Base-by-base conservation (phyloP, 176 grass and related monocot species). In the Ensete glaucum region DNA sequence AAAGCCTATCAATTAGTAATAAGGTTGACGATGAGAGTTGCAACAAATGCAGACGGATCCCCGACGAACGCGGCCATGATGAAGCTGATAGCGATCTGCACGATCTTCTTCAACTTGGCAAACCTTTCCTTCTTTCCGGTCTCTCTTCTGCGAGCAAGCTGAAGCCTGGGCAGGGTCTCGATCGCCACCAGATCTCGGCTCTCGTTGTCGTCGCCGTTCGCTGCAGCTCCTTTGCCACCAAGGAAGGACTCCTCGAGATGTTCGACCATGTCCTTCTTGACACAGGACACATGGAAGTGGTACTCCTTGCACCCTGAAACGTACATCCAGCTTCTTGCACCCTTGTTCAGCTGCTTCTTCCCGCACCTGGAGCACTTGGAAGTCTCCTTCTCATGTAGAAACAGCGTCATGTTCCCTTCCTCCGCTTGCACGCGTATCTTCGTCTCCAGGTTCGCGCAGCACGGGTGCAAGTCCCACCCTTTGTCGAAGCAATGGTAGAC, bases 401-500 rank as follows among this genome's bases (percentile, higher is more conserved):
- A 8, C 34, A 71, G 49, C 34, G 8, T 52, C 17, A 21, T 20
- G 48, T 12, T 21, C 14, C 4, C 43, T 20, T 52, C 49, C 1
- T 71, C 19, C 16, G 20, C 19, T 8, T 2, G 29, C 29, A 43
- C 34, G 5, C 5, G 34, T 43, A 43, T 43, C 34, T 0, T 2
- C 4, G 3, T 16, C 50, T 9, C 19, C 17, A 71, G 69, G 48
- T 3, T 10, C 9, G 69, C 48, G 13, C 69, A 71, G 43, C 48
- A 50, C 9, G 69, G 69, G 49, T 71, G 69, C 48, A 71, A 14
- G 69, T 71, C 69, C 48, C 49, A 71, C 3, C 48, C 69, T 21
- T 71, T 13, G 69, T 3, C 3, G 69, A 21, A n/a, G 69, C 69
- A 52, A 6, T 71, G 69, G 17, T 71, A 71, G 50, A 71, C 69